Evolutionary conservation across 148 eudicot species (phyloP).

Genomic region (Talinum fruticosum): DNA sequence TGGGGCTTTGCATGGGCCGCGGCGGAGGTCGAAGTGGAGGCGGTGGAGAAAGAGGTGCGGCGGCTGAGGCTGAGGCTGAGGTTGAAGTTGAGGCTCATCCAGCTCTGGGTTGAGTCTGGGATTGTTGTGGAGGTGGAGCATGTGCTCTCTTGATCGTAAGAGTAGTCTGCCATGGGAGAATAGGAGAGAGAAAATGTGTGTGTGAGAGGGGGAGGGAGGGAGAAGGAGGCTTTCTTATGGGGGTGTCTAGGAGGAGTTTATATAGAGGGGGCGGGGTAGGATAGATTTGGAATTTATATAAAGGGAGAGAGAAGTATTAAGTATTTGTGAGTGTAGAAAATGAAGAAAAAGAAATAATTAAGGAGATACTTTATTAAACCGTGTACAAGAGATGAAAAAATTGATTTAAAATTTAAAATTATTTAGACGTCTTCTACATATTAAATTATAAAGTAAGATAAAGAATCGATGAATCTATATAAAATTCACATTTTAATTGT

Average conservation of each 20-base stretch:
- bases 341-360: constrained; percentile 5
- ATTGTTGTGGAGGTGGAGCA: constrained; percentile 60
- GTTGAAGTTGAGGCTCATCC: constrained; percentile 51
- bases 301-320: neutral
- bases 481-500: too few relatives aligned
- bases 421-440: too few relatives aligned
- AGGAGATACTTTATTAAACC: too few relatives aligned
- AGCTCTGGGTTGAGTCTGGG: constrained; percentile 72
- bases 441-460: too few relatives aligned
- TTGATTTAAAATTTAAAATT: too few relatives aligned
- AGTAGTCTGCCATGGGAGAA: constrained; percentile 32
- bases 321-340: neutral
- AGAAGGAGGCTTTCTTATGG: neutral
- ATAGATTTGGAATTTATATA: too few relatives aligned
- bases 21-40: constrained; percentile 16
- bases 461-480: too few relatives aligned
- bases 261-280: constrained; percentile 17
- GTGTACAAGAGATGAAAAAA: too few relatives aligned
- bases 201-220: neutral
- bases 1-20: constrained; percentile 53
- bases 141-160: constrained; percentile 65
- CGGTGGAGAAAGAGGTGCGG: constrained; percentile 41
- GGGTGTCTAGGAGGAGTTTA: constrained; percentile 17
- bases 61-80: constrained; percentile 45
- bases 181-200: neutral